Base-by-base conservation (phyloP, 2,329 filamentous ascomycete genomes). In the Exutisphaerella laricina region DNA sequence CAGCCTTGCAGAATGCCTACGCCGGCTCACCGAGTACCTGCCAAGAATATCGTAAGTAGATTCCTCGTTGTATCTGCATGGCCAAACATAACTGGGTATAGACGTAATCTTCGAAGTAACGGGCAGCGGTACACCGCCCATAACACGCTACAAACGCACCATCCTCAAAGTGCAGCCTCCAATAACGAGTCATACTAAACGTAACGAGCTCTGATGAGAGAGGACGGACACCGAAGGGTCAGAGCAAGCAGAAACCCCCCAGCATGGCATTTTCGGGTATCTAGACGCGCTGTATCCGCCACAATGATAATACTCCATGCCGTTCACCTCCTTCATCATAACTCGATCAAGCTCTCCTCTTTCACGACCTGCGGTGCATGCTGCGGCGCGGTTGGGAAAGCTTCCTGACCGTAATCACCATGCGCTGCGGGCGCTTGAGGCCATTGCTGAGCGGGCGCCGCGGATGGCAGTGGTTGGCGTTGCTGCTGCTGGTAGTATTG, bases 61-160 rank as follows among this genome's bases (percentile, higher is more conserved):
- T n/a, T n/a, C n/a, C n/a, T n/a, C n/a, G n/a, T n/a, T n/a, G n/a
- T n/a, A n/a, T n/a, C n/a, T n/a, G n/a, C n/a, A n/a, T n/a, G n/a
- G n/a, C n/a, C n/a, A n/a, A n/a, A n/a, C n/a, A n/a, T n/a, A n/a
- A n/a, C n/a, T n/a, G n/a, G n/a, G n/a, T n/a, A n/a, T n/a, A n/a
- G n/a, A n/a, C 56, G 47, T 75, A 28, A 69, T 77, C 18, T 59
- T 77, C 1, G 69, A 74, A 49, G 71, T 75, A 4, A 69, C 58
- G 5, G 68, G 73, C 41, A 55, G 61, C 14, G 72, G 71, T 1
- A 58, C 57, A 3, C 69, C 69, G 14, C 56, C 60, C 5, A 55
- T 77, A 51, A 73, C 68, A 23, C 70, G 63, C 36, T 76, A 76
- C 57, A 65, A 68, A 39, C 56, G 73, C 10, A 60, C 75, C 13